Conservation (phyloP, 768 basidiomycete genomes). For the Ephemerocybe angulata region DNA sequence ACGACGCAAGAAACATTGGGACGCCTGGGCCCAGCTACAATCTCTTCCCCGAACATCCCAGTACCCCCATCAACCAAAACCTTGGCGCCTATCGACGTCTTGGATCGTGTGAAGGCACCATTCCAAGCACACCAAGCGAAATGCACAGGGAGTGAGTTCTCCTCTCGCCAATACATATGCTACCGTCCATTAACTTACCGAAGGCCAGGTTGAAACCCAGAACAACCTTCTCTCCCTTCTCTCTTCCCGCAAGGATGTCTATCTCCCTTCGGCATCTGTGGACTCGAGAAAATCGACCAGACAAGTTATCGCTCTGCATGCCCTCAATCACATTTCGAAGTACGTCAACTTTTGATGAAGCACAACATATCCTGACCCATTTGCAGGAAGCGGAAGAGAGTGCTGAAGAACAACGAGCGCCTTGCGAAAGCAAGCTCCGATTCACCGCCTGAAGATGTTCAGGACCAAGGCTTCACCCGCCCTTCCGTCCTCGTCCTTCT, state of each 20-base stretch:
- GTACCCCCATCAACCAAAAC: constrained; percentile 23
- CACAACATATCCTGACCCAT: background rate
- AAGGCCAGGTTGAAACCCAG: constrained; percentile 55
- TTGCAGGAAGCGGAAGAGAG: constrained; percentile 78
- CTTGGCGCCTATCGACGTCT: constrained; percentile 35
- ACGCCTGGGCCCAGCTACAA: constrained; percentile 55
- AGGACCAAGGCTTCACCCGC: constrained; percentile 97
- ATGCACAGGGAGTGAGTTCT: constrained; percentile 45
- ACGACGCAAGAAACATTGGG: constrained; percentile 44
- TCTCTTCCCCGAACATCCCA: constrained; percentile 45
- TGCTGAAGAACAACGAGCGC: constrained; percentile 93
- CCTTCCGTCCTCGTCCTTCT: constrained; percentile 90
- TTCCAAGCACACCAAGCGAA: constrained; percentile 55
- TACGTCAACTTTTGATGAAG: constrained; percentile 28
- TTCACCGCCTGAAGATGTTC: constrained; percentile 62
- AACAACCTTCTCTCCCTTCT: constrained; percentile 64
- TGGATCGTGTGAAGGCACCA: constrained; percentile 52
- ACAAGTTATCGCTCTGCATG: constrained; percentile 73
- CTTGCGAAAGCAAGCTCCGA: constrained; percentile 59
- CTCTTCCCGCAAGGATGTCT: constrained; percentile 72
- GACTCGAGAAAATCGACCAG: constrained; percentile 61
- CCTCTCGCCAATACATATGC: background rate
- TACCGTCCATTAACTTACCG: constrained; percentile 1
- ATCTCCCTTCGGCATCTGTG: constrained; percentile 61
- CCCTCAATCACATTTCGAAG: constrained; percentile 89